Percentiles rank a stretch among this genome's conserved stretches.
phyloP scores from a whole-genome alignment of 495 filamentous ascomycete species.

The Hypoxylon cercidicola region DNA sequence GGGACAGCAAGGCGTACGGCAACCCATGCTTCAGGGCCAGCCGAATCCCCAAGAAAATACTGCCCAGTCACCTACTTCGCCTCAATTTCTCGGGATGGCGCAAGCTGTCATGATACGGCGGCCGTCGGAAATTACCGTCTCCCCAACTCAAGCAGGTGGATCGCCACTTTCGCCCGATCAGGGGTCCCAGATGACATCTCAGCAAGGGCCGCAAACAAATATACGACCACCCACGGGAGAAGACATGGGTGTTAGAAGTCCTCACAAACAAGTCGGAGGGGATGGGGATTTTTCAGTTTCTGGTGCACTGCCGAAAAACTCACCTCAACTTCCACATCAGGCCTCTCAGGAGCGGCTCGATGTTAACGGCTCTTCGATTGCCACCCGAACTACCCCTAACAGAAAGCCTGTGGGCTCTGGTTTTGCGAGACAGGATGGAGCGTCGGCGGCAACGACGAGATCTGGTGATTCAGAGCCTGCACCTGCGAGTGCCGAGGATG shows the following conservation, averaged over 20 bases:
- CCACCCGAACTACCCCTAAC: conserved; percentile 32
- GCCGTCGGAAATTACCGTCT: conserved; percentile 45
- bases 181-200: conserved; percentile 15
- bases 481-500: conserved; percentile 28
- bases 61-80: conserved; percentile 24
- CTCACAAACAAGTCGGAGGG: neutral
- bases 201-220: conserved; percentile 26
- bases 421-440: conserved; percentile 24
- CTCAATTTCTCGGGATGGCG: conserved; percentile 40
- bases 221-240: conserved; percentile 27
- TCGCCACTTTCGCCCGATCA: conserved; percentile 24
- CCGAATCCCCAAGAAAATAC: conserved; percentile 6
- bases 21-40: conserved; percentile 12
- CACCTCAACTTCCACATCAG: conserved; percentile 27
- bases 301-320: conserved; percentile 17
- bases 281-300: conserved; percentile 19
- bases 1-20: conserved; percentile 29
- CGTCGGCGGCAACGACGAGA: conserved; percentile 4
- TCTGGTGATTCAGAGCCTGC: conserved; percentile 16
- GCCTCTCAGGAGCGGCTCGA: conserved; percentile 23
- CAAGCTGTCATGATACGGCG: conserved; percentile 38
- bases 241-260: conserved; percentile 2
- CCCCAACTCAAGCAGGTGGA: conserved; percentile 17
- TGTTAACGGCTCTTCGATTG: conserved; percentile 7
- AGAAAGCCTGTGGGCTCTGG: conserved; percentile 44